Evolutionary conservation across 441 rosid genomes (phyloP).

Genomic region (Biscutella laevigata): DNA sequence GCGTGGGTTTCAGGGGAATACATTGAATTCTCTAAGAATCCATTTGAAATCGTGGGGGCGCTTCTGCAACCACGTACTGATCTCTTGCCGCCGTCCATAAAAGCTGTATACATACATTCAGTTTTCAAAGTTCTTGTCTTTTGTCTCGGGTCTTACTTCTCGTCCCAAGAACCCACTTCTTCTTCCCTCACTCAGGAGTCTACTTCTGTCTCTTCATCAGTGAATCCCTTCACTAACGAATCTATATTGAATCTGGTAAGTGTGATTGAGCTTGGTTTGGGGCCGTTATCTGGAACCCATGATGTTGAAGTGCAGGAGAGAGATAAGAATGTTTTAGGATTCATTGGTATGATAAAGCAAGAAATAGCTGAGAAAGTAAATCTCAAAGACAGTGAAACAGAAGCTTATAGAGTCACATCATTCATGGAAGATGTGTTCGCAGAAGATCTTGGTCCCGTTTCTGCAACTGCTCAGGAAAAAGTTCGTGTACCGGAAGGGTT

Average conservation of each 20-base stretch:
- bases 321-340: slow-evolving; percentile 54
- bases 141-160: slow-evolving; percentile 38
- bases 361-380: slow-evolving; percentile 30
- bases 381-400: slow-evolving; percentile 25
- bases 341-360: slow-evolving; percentile 44
- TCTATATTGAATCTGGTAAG: slow-evolving; percentile 44
- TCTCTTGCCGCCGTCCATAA: slow-evolving; percentile 58
- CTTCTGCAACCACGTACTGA: slow-evolving; percentile 76
- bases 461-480: slow-evolving; percentile 56
- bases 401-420: slow-evolving; percentile 32
- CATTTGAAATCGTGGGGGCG: slow-evolving; percentile 70
- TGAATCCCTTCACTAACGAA: slow-evolving; percentile 31
- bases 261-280: slow-evolving; percentile 42
- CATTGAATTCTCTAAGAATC: slow-evolving; percentile 53
- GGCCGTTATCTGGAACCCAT: slow-evolving; percentile 40
- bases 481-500: slow-evolving; percentile 54
- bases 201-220: slow-evolving; percentile 1
- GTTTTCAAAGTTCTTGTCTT: slow-evolving; percentile 56
- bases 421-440: slow-evolving; percentile 52
- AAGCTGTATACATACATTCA: slow-evolving; percentile 65
- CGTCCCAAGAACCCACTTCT: slow-evolving; percentile 21
- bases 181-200: slow-evolving; percentile 18
- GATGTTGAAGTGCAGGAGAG: slow-evolving; percentile 88
- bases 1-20: slow-evolving; percentile 86
- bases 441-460: slow-evolving; percentile 69